These are phyloP conservation scores for Madurella mycetomatis DNA, from an alignment of 2,329 filamentous ascomycete genomes.

Conservation along the genomic window DNA sequence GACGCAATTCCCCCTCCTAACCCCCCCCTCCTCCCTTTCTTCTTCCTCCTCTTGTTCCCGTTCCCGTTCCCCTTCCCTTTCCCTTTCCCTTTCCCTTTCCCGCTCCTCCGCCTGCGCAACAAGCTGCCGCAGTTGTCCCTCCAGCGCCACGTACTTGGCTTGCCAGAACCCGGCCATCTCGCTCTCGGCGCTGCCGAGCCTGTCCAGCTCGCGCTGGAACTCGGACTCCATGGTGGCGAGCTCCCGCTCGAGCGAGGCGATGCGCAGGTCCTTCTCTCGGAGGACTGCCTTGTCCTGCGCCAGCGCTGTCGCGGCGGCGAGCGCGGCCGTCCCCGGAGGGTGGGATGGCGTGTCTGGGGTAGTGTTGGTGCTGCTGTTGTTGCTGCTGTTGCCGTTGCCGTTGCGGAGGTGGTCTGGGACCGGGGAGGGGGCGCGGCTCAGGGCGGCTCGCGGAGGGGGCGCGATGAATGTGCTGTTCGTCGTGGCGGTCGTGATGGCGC, in stretches of 20 bases:
- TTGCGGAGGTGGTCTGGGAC: constrained; percentile 27
- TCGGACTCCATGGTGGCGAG: constrained; percentile 49
- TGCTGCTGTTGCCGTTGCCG: constrained; percentile 21
- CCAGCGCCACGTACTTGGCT: constrained; percentile 48
- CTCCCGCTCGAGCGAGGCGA: constrained; percentile 50
- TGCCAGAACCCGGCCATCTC: constrained; percentile 57
- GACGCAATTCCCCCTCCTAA: constrained; percentile 31
- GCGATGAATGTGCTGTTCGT: constrained; percentile 31
- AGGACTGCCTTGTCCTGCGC: constrained; percentile 22
- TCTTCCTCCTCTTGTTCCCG: not conserved
- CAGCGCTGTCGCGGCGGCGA: constrained; percentile 6
- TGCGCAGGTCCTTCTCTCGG: constrained; percentile 48
- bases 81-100: not conserved
- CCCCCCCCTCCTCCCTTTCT: not conserved
- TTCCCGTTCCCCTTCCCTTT: no score
- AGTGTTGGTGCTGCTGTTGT: constrained; percentile 12
- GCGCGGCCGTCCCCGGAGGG: constrained; percentile 15
- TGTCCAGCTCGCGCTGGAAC: constrained; percentile 50
- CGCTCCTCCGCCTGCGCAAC: constrained; percentile 29
- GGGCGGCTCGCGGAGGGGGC: constrained; percentile 39
- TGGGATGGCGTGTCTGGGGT: not conserved
- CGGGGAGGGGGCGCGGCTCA: constrained; percentile 33
- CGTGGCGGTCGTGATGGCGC: constrained; percentile 7
- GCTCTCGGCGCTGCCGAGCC: constrained; percentile 49
- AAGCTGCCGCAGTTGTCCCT: constrained; percentile 42